Percentiles rank a stretch among this genome's conserved stretches.
Conservation (phyloP, 768 basidiomycete species). For the Leucogyrophana mollusca region DNA sequence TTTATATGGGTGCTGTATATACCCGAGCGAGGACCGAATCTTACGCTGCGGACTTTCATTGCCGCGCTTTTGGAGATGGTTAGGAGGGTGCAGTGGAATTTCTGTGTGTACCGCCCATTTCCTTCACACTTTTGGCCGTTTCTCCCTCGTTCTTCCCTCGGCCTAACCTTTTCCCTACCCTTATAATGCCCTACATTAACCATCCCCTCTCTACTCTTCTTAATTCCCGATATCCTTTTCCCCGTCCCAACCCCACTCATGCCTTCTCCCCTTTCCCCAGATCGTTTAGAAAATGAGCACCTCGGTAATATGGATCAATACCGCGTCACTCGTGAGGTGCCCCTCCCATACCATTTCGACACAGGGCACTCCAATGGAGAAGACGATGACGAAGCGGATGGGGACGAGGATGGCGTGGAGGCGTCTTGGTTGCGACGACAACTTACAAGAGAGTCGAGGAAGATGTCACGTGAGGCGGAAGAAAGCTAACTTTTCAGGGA, state of each 20-base stretch:
- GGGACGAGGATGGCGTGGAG: background rate
- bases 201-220: too few relatives aligned
- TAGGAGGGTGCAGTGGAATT: conserved; percentile 89
- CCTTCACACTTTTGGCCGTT: too few relatives aligned
- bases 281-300: conserved; percentile 88
- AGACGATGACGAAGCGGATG: conserved; percentile 41
- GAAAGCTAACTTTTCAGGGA: too few relatives aligned
- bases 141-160: too few relatives aligned
- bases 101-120: conserved; percentile 52
- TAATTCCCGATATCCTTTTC: background rate
- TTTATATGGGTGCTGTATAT: conserved; percentile 86
- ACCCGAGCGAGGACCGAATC: conserved; percentile 45
- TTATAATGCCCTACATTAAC: background rate
- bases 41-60: conserved; percentile 63
- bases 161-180: background rate
- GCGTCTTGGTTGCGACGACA: conserved; percentile 1
- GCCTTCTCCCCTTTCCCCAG: conserved; percentile 30
- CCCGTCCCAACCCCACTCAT: background rate
- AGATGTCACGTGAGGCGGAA: background rate
- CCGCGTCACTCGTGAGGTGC: conserved; percentile 82
- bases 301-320: conserved; percentile 92
- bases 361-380: conserved; percentile 38
- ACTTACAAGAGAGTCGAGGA: background rate
- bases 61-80: conserved; percentile 72
- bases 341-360: conserved; percentile 73